Evolutionary conservation across 2,329 filamentous ascomycete species (phyloP), one percentile per base, ranked within the genome.

Genomic region (Cercospora sojina): DNA sequence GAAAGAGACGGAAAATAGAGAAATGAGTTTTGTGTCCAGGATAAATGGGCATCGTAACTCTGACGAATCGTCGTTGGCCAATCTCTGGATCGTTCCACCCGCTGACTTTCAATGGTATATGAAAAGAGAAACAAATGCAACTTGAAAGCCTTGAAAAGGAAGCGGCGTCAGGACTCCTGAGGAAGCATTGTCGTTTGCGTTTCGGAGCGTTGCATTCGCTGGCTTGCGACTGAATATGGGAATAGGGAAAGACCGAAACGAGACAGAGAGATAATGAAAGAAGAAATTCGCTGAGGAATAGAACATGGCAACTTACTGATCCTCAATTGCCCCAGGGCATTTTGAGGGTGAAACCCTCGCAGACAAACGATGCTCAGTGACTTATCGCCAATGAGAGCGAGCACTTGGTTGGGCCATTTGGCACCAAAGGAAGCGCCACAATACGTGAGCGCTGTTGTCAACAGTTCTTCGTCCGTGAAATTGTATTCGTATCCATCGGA

Each of bases 321-420:
- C 10, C 16, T 47, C 43, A 5, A 12, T 16, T 43, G 7, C 20
- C 31, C 31, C 4, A 32, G 31, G 31, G 31, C 31, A 32, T 32
- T 32, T 32, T 32, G 31, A 32, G 31, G 31, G 31, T 32, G 31
- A 13, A 32, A 32, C 9, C 31, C 31, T 32, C 31, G 31, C 31
- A 32, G 13, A 32, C 31, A 32, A 32, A 32, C 31, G 31, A 32
- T 9, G 31, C 32, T 35, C 62, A 51, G 27, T 9, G 25, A 43
- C 5, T 31, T 65, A 31, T 60, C 63, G 27, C 63, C 56, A 3
- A 60, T 13, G 25, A 59, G 29, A 6, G 63, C 56, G 7, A 65
- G 25, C 18, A n/a, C 13, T 20, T 60, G 55, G 25, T 65, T 62
- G 25, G 59, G 59, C 13, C 32, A 23, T 27, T 10, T 27, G n/a